Evolutionary conservation across 1,284 basidiomycete species (phyloP).

Genomic region (Sporisorium reilianum): DNA sequence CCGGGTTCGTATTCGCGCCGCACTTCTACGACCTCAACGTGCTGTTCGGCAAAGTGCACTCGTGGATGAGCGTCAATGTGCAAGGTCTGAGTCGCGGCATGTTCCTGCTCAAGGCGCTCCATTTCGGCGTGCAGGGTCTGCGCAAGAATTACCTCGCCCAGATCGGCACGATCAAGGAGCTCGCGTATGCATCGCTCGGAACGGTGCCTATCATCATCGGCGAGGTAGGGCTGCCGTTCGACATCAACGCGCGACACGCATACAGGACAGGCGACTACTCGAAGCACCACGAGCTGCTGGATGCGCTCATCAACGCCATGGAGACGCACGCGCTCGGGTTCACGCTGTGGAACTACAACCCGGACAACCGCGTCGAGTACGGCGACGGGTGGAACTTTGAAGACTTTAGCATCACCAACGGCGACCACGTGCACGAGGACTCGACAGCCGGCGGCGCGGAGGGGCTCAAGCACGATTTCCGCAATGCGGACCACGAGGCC

Average conservation of each 20-base stretch:
- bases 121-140: constrained; percentile 59
- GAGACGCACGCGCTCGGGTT: constrained; percentile 65
- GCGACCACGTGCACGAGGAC: constrained; percentile 71
- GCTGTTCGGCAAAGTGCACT: constrained; percentile 61
- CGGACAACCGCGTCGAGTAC: constrained; percentile 79
- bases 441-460: neutral
- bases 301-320: constrained; percentile 67
- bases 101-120: constrained; percentile 59
- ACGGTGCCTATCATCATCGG: constrained; percentile 61
- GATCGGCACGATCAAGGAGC: constrained; percentile 38
- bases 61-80: constrained; percentile 64
- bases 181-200: constrained; percentile 54
- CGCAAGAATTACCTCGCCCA: constrained; percentile 54
- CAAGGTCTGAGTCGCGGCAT: constrained; percentile 64
- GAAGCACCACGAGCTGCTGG: constrained; percentile 69
- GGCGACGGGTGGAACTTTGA: constrained; percentile 97
- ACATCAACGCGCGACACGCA: constrained; percentile 58
- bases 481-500: constrained; percentile 71
- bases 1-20: constrained; percentile 58
- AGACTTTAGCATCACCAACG: constrained; percentile 77
- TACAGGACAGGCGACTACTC: constrained; percentile 76
- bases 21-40: constrained; percentile 69
- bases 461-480: constrained; percentile 57
- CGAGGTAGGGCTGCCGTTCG: constrained; percentile 66
- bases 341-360: constrained; percentile 92